phyloP scores from a whole-genome alignment of 306 rosid species.

The Boehmeria nivea region DNA sequence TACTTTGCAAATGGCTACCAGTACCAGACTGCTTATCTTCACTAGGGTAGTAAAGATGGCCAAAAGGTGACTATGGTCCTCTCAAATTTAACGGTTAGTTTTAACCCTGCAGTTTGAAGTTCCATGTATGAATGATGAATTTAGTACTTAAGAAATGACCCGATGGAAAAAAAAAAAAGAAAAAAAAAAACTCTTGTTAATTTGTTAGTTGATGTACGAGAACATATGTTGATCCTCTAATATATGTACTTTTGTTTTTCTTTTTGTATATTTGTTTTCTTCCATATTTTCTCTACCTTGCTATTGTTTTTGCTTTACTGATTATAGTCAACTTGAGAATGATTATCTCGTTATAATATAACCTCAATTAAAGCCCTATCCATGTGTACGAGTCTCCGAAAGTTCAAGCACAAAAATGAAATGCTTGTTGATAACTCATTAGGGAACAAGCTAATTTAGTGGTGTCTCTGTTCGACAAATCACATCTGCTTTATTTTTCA shows the following conservation, averaged over 20 bases:
- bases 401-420: too few species aligned
- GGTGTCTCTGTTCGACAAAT: too few species aligned
- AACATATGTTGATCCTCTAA: slow-evolving; percentile 62
- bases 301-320: neutral
- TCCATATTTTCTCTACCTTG: neutral
- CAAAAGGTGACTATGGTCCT: slow-evolving; percentile 52
- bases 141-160: slow-evolving; percentile 40
- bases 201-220: slow-evolving; percentile 50
- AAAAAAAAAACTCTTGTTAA: slow-evolving; percentile 37
- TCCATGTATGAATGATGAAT: slow-evolving; percentile 54
- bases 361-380: too few species aligned
- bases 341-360: too few species aligned
- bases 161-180: neutral
- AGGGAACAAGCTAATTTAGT: too few species aligned
- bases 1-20: slow-evolving; percentile 89
- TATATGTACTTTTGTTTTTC: slow-evolving; percentile 51
- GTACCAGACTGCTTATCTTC: slow-evolving; percentile 89
- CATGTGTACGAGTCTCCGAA: too few species aligned
- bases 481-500: too few species aligned
- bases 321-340: too few species aligned
- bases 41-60: slow-evolving; percentile 55
- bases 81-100: slow-evolving; percentile 62
- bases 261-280: slow-evolving; percentile 36
- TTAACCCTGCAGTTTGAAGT: slow-evolving; percentile 58
- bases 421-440: too few species aligned